Percentiles rank a stretch among this genome's conserved stretches.
Conservation (phyloP, 371 early-diverging fungal species). For the Saksenaea oblongispora region DNA sequence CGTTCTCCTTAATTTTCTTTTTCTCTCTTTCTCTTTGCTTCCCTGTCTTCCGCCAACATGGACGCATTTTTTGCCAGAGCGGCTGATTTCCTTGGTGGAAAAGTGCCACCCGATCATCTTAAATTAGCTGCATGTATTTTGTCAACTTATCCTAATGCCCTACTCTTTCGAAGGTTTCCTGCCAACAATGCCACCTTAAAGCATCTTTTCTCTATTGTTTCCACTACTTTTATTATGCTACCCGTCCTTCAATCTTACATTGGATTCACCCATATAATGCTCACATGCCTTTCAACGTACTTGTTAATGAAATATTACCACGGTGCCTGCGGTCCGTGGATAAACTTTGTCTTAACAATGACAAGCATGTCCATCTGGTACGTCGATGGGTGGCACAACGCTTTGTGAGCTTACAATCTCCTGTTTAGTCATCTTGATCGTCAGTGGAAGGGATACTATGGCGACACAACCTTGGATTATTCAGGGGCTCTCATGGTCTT, state of each 20-base stretch:
- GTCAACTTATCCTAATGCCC: conserved; percentile 51
- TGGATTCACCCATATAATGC: conserved; percentile 63
- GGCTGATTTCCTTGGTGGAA: conserved; percentile 11
- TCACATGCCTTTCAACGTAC: conserved; percentile 57
- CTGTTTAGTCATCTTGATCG: conserved; percentile 52
- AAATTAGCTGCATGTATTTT: conserved; percentile 47
- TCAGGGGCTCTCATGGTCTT: conserved; percentile 90
- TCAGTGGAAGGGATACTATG: conserved; percentile 42
- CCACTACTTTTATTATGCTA: conserved; percentile 59
- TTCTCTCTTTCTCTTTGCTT: background rate
- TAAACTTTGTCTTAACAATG: conserved; percentile 70
- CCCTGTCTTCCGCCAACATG: conserved; percentile 1
- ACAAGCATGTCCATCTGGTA: conserved; percentile 71
- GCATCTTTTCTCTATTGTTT: conserved; percentile 70
- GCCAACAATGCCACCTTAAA: conserved; percentile 41
- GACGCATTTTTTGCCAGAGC: conserved; percentile 18
- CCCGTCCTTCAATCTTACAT: conserved; percentile 52
- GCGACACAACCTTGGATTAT: conserved; percentile 62
- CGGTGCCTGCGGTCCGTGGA: conserved; percentile 55
- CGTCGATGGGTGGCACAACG: background rate
- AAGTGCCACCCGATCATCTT: conserved; percentile 48
- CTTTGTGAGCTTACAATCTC: background rate
- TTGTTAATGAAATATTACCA: conserved; percentile 41
- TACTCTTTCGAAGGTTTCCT: conserved; percentile 53
- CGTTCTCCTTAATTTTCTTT: background rate